Evolutionary conservation across 106 monocot species (phyloP).

Genomic region (Triglochin maritima): DNA sequence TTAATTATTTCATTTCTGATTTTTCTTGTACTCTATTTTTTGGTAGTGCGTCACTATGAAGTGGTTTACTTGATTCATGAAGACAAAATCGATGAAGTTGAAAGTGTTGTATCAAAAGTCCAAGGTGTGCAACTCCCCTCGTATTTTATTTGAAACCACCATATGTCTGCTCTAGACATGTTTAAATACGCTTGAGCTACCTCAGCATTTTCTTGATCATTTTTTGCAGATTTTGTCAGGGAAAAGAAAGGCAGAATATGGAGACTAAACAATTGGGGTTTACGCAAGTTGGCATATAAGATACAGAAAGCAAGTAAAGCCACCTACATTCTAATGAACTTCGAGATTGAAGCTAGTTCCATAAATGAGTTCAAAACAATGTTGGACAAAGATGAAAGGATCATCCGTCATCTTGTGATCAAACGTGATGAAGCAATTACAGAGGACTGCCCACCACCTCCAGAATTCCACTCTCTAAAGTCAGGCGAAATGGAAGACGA

Average conservation of each 20-base stretch:
- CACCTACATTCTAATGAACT: constrained; percentile 94
- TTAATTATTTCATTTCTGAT: no score
- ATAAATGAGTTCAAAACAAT: constrained; percentile 77
- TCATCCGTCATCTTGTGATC: constrained; percentile 84
- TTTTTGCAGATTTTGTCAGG: constrained; percentile 54
- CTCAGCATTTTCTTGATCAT: not conserved
- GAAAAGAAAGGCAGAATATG: constrained; percentile 93
- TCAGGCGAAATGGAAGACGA: constrained; percentile 21
- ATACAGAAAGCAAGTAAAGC: constrained; percentile 80
- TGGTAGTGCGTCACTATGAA: constrained; percentile 93
- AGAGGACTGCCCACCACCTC: constrained; percentile 75
- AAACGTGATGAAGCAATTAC: constrained; percentile 80
- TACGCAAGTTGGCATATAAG: constrained; percentile 77
- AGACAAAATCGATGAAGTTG: constrained; percentile 56
- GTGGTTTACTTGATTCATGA: constrained; percentile 93
- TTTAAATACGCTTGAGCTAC: not conserved
- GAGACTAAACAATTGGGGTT: constrained; percentile 91
- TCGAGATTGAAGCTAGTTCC: constrained; percentile 68
- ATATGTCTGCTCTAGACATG: not conserved
- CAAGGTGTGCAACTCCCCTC: constrained; percentile 41
- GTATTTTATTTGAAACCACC: not conserved
- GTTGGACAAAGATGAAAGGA: constrained; percentile 74
- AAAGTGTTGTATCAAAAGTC: constrained; percentile 58
- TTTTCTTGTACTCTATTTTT: not conserved
- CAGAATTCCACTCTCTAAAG: constrained; percentile 51